Percentiles rank a stretch among this genome's conserved stretches.
phyloP scores from a whole-genome alignment of 2,329 filamentous ascomycete species.

The Botrytis aclada region DNA sequence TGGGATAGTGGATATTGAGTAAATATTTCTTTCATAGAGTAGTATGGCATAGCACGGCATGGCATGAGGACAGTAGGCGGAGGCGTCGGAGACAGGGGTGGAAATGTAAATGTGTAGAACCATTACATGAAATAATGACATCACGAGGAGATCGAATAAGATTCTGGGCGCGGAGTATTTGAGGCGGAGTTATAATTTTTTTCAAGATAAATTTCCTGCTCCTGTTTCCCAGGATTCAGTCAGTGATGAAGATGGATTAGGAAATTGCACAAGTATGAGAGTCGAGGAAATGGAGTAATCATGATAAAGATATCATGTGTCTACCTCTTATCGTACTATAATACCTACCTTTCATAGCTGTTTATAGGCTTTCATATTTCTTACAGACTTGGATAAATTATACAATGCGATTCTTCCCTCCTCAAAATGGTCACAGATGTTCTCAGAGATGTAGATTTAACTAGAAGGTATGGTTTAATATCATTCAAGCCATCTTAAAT shows the following conservation, averaged over 20 bases:
- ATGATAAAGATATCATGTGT: neutral
- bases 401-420: neutral
- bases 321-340: neutral
- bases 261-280: neutral
- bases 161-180: neutral
- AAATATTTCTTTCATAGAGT: neutral
- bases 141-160: neutral
- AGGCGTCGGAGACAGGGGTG: neutral
- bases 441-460: neutral
- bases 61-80: neutral
- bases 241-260: neutral
- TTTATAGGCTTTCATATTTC: neutral
- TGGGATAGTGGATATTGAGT: constrained; percentile 47
- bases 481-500: neutral
- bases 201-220: neutral
- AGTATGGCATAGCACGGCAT: neutral
- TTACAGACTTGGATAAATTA: neutral
- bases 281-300: neutral
- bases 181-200: neutral
- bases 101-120: neutral
- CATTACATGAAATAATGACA: neutral
- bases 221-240: neutral
- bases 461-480: too few relatives aligned
- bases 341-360: neutral
- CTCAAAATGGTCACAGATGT: neutral